Conservation (phyloP, 768 basidiomycete genomes). For the Tubosaeta sp. region DNA sequence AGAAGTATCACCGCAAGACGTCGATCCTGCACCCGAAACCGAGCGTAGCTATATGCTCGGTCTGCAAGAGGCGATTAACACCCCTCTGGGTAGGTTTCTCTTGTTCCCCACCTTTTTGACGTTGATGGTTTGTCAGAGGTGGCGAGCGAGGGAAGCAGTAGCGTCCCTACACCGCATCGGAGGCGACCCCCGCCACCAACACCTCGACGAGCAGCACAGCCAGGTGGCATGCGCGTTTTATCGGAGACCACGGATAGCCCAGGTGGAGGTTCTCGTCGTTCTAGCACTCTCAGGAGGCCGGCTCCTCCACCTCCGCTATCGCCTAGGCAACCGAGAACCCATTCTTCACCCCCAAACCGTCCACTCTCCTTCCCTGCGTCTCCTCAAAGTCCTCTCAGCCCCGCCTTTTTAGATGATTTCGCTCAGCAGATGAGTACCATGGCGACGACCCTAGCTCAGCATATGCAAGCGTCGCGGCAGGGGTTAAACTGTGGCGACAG, state of each 20-base stretch:
- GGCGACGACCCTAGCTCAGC: neutral
- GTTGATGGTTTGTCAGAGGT: conserved; percentile 1
- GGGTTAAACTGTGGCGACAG: neutral
- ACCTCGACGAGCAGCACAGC: neutral
- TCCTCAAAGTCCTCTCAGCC: neutral
- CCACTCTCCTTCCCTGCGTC: neutral
- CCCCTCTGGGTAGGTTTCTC: conserved; percentile 4
- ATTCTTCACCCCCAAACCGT: neutral
- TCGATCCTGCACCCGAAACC: neutral
- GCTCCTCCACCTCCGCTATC: conserved; percentile 5
- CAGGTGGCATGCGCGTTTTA: neutral
- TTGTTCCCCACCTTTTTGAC: neutral
- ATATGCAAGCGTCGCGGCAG: neutral
- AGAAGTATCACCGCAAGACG: neutral
- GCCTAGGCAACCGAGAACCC: neutral
- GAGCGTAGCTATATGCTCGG: neutral
- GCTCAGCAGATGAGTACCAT: neutral
- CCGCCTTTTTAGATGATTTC: neutral
- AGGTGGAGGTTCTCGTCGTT: neutral
- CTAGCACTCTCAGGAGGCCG: conserved; percentile 5
- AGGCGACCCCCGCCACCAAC: conserved; percentile 5
- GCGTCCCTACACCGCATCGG: neutral
- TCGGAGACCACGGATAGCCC: neutral
- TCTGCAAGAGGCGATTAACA: neutral
- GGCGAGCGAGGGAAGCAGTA: neutral